Conservation (phyloP, 176 grass and related monocot genomes). For the Lolium rigidum region DNA sequence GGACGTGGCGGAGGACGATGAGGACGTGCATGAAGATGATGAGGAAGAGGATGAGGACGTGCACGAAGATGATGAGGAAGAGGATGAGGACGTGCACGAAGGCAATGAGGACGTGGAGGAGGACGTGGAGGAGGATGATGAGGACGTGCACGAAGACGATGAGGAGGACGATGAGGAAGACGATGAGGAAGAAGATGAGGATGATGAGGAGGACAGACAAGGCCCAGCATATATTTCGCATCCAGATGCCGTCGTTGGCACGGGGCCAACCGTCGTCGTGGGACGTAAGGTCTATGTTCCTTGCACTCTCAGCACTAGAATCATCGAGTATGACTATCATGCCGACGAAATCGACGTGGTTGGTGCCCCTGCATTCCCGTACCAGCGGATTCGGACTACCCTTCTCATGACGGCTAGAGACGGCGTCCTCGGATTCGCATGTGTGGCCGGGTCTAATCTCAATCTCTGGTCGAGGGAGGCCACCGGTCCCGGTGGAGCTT, state of each 20-base stretch:
- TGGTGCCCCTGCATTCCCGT: background rate
- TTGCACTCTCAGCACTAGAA: background rate
- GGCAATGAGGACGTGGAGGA: no score
- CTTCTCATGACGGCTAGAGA: background rate
- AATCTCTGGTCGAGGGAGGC: background rate
- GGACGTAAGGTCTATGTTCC: background rate
- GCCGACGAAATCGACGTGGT: background rate
- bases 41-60: no score
- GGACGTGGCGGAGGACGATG: no score
- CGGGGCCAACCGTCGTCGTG: background rate
- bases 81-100: no score
- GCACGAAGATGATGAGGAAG: no score
- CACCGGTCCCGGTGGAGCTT: background rate
- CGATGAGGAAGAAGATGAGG: no score
- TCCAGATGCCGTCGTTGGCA: background rate
- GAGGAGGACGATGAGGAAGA: no score
- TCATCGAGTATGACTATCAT: background rate
- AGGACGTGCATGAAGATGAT: no score
- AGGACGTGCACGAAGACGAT: no score
- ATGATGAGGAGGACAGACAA: no score
- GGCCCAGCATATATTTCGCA: background rate
- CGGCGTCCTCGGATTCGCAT: background rate
- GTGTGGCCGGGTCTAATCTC: background rate
- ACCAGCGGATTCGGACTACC: background rate
- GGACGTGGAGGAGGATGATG: no score